Evolutionary conservation across 1,284 basidiomycete genomes (phyloP), one percentile per base, ranked within the genome.

Genomic region (Melanopsichium pennsylvanicum): DNA sequence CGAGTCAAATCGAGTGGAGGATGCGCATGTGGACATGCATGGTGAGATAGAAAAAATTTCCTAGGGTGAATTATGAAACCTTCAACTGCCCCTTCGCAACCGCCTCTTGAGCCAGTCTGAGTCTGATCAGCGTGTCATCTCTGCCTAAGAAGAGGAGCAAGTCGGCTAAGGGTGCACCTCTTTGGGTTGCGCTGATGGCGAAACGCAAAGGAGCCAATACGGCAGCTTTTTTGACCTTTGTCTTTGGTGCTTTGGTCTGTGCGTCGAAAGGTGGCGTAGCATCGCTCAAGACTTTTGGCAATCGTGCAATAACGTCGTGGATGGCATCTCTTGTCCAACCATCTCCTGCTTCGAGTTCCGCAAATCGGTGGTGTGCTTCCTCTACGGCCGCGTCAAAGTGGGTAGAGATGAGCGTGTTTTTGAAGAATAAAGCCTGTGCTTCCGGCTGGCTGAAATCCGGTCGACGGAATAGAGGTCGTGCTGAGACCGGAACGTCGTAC

Each of bases 131-230:
- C 5, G 40, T 33, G 37, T 56, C 36, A 1, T 51, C 4, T 13
- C 29, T 31, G 3, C 69, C 69, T 13, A 72, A 31, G 35, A 69
- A 59, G 15, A 43, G 19, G n/a, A 72, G 37, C 18, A 68, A 31
- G n/a, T 69, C 60, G 5, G 56, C 69, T 9, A 72, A 26, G 0
- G 64, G 66, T 1, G 69, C 49, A 13, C 69, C 69, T 36, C 36
- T 26, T 9, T 59, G 36, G 16, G 37, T 35, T 12, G 42, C 66
- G 29, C 46, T 60, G 36, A 72, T 44, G 5, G 59, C 66, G 21
- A 70, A 63, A 16, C 70, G 32, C 12, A 72, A 38, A 11, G 70
- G 69, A 0, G 55, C 58, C 10, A 70, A 25, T n/a, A 72, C 40
- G 4, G 52, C 52, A 1, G 64, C 41, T 37, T 70, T 70, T 16